These are phyloP conservation scores for Trametopsis cervina DNA, from an alignment of 768 basidiomycete species.

Conservation along the genomic window DNA sequence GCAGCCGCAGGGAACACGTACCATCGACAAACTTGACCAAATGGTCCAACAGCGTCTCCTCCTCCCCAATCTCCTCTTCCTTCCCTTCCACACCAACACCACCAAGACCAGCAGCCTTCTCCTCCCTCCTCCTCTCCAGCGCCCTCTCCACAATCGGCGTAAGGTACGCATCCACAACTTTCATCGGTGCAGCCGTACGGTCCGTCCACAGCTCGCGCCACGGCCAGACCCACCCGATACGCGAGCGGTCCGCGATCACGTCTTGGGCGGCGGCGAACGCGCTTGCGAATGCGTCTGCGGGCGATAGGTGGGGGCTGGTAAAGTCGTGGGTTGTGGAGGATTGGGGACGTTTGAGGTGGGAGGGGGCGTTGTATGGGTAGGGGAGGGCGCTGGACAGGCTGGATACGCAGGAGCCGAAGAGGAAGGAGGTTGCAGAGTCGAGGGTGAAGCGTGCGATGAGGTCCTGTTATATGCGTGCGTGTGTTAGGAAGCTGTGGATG, in stretches of 20 bases:
- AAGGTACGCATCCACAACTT: conserved; percentile 32
- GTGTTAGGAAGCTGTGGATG: not conserved
- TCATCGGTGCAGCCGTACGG: conserved; percentile 27
- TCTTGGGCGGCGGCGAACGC: conserved; percentile 29
- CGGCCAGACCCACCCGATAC: conserved; percentile 33
- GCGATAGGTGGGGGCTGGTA: not conserved
- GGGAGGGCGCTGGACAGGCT: conserved; percentile 31
- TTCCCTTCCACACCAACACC: conserved; percentile 2
- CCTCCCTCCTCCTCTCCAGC: conserved; percentile 18
- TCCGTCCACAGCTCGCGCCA: conserved; percentile 31
- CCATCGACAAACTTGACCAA: conserved; percentile 33
- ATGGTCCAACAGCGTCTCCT: conserved; percentile 36
- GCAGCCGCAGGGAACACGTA: conserved; percentile 9
- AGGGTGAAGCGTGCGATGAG: conserved; percentile 41
- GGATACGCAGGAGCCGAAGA: conserved; percentile 39
- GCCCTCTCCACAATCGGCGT: conserved; percentile 33
- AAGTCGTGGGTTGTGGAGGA: not conserved
- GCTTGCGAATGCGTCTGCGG: conserved; percentile 13
- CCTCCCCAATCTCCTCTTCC: conserved; percentile 17
- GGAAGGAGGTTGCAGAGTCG: conserved; percentile 47
- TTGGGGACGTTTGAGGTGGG: conserved; percentile 2
- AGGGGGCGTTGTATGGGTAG: conserved; percentile 27
- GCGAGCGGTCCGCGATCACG: conserved; percentile 22
- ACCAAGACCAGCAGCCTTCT: not conserved
- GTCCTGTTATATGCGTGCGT: conserved; percentile 25